Evolutionary conservation across 2,329 filamentous ascomycete genomes (phyloP).

Genomic region (Massarina eburnea): DNA sequence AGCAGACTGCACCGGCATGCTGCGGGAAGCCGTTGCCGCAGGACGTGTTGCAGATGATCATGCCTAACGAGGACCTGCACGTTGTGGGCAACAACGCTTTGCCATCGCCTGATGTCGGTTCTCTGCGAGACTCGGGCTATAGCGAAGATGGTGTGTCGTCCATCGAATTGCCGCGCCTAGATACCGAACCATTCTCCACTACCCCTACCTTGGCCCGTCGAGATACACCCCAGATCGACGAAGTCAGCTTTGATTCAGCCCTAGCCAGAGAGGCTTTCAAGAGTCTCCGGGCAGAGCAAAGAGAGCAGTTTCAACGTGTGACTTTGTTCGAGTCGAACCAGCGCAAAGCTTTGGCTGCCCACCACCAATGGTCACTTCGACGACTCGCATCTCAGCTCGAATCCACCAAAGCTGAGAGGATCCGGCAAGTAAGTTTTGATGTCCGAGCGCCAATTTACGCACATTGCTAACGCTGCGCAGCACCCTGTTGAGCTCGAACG

Average conservation of each 20-base stretch:
- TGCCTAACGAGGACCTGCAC: constrained; percentile 43
- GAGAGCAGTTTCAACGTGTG: constrained; percentile 32
- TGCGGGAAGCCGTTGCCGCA: constrained; percentile 46
- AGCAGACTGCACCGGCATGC: constrained; percentile 40
- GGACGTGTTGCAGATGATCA: constrained; percentile 40
- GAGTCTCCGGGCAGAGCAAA: constrained; percentile 28
- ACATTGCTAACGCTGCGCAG: constrained; percentile 26
- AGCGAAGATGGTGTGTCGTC: constrained; percentile 29
- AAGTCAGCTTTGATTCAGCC: constrained; percentile 21
- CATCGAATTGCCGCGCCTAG: constrained; percentile 18
- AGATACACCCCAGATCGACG: constrained; percentile 2
- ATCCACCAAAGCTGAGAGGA: constrained; percentile 19
- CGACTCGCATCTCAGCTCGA: constrained; percentile 24
- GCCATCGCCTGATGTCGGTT: constrained; percentile 17
- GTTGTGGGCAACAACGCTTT: constrained; percentile 20
- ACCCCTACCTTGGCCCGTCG: not conserved
- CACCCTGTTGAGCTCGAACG: constrained; percentile 44
- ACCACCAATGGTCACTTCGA: constrained; percentile 26
- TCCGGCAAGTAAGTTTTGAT: constrained; percentile 26
- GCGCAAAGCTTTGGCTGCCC: constrained; percentile 28
- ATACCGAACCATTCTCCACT: not conserved
- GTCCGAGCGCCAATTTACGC: not conserved
- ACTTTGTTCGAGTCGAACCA: constrained; percentile 38
- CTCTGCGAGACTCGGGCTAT: constrained; percentile 28
- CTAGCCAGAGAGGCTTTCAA: constrained; percentile 31